These are phyloP conservation scores for Cryptococcus jaspeensis DNA, from an alignment of 1,284 basidiomycete genomes.

Conservation along the genomic window DNA sequence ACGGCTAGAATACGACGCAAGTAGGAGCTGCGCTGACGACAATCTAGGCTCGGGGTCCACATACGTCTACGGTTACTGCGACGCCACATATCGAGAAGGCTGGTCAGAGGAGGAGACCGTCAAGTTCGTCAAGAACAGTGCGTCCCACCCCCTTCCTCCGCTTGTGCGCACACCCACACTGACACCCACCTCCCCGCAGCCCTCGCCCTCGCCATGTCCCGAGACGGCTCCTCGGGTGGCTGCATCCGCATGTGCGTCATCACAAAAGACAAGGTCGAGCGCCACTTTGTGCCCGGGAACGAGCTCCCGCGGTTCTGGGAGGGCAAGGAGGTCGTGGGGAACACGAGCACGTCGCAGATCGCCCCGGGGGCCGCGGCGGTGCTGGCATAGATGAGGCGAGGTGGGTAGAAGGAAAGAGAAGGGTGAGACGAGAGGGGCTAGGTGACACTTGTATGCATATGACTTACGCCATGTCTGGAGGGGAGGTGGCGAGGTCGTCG, in stretches of 20 bases:
- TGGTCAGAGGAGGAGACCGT: conserved; percentile 89
- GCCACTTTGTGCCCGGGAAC: conserved; percentile 92
- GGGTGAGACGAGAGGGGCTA: neutral
- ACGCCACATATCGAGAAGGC: conserved; percentile 94
- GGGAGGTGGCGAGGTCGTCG: neutral
- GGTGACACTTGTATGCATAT: neutral
- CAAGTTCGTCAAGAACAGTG: conserved; percentile 94
- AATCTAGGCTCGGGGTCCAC: conserved; percentile 89
- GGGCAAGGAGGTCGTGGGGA: conserved; percentile 43
- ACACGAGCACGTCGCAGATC: neutral
- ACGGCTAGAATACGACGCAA: neutral
- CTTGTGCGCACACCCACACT: neutral
- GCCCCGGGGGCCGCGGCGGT: neutral
- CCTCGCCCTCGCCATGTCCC: conserved; percentile 90
- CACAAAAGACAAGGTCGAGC: conserved; percentile 84
- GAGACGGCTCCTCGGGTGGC: conserved; percentile 97
- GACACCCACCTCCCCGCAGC: conserved; percentile 56
- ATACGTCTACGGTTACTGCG: conserved; percentile 98
- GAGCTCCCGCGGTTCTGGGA: conserved; percentile 65
- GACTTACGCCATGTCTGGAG: neutral
- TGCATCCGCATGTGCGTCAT: conserved; percentile 97
- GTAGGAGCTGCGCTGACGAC: conserved; percentile 11
- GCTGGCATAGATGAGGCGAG: neutral
- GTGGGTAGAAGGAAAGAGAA: neutral
- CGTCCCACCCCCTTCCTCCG: conserved; percentile 46